Evolutionary conservation across 495 filamentous ascomycete genomes (phyloP).

Genomic region (Letharia columbiana): DNA sequence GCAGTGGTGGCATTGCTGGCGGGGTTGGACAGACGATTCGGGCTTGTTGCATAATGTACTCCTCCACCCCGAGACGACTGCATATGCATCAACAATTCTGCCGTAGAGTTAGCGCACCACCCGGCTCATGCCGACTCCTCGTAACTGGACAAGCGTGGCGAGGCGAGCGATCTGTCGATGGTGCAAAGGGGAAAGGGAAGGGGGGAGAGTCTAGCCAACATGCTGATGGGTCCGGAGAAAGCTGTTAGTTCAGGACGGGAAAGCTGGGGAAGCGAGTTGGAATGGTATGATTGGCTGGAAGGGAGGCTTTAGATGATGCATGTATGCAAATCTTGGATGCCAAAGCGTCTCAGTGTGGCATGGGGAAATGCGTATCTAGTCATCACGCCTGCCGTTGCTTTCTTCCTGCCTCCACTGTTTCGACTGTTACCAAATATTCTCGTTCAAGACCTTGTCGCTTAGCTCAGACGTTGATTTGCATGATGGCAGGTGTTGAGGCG

Average conservation of each 20-base stretch:
- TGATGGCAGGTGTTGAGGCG: neutral
- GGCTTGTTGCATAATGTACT: slow-evolving; percentile 3
- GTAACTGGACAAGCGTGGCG: neutral
- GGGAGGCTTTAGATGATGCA: slow-evolving; percentile 7
- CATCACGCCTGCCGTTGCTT: neutral
- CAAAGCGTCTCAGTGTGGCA: slow-evolving; percentile 7
- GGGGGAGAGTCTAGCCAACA: neutral
- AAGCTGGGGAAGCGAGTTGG: slow-evolving; percentile 12
- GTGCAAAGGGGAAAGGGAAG: neutral
- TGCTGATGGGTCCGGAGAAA: slow-evolving; percentile 10
- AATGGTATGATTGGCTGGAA: slow-evolving; percentile 1
- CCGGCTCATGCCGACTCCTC: slow-evolving; percentile 3
- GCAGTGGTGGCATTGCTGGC: neutral
- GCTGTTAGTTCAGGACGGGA: neutral
- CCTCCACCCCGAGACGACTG: neutral
- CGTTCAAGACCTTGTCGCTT: too few relatives aligned
- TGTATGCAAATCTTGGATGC: slow-evolving; percentile 8
- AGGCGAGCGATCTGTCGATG: neutral
- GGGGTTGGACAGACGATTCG: neutral
- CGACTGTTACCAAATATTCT: too few relatives aligned
- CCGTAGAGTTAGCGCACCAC: neutral
- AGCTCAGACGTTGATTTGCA: neutral
- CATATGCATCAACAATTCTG: too few relatives aligned
- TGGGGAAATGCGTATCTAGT: neutral
- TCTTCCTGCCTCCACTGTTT: neutral